These are phyloP conservation scores for Stromatinia cepivora DNA, from an alignment of 2,329 filamentous ascomycete species.

Conservation along the genomic window DNA sequence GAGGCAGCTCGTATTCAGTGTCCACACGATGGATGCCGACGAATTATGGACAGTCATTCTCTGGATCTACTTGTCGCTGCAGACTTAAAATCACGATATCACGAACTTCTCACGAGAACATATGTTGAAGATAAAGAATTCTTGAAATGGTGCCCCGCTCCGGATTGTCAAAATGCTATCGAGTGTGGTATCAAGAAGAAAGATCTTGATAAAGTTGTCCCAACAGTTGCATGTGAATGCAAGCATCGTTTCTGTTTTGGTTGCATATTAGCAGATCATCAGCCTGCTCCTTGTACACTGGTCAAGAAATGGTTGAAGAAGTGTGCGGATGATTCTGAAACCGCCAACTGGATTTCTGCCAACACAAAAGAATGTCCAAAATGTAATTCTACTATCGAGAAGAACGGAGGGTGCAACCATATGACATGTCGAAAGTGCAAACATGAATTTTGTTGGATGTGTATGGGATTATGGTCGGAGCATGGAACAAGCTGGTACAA, in stretches of 20 bases:
- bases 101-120: conserved; percentile 82
- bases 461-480: conserved; percentile 98
- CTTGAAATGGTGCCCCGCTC: conserved; percentile 96
- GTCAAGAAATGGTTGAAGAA: conserved; percentile 98
- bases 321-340: conserved; percentile 96
- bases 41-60: conserved; percentile 88
- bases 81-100: conserved; percentile 66
- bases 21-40: conserved; percentile 80
- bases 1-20: conserved; percentile 95
- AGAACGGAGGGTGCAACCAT: conserved; percentile 97
- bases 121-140: conserved; percentile 97
- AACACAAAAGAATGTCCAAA: conserved; percentile 98
- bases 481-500: conserved; percentile 99
- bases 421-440: conserved; percentile 97
- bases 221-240: conserved; percentile 84
- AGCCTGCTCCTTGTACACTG: conserved; percentile 85
- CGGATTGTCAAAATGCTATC: conserved; percentile 92
- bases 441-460: conserved; percentile 99
- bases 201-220: conserved; percentile 80
- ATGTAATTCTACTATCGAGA: conserved; percentile 96
- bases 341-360: conserved; percentile 98
- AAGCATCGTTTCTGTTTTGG: conserved; percentile 93
- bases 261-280: conserved; percentile 85
- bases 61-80: conserved; percentile 71
- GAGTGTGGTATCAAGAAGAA: conserved; percentile 87